Evolutionary conservation across 345 rosid species (phyloP).

Genomic region (Draba incana): DNA sequence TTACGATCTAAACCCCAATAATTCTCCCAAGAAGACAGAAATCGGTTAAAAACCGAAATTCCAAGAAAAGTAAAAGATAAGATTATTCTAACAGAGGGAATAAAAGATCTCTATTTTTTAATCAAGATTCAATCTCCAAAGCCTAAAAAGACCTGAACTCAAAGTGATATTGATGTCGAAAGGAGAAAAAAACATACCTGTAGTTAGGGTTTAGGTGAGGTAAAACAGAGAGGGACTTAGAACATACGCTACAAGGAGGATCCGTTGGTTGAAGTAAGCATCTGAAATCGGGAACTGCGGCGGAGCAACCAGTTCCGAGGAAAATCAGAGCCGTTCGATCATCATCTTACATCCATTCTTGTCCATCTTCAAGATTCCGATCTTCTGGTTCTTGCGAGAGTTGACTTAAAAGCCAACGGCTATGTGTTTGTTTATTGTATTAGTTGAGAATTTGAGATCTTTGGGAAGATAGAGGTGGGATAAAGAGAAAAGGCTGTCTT

Average conservation of each 20-base stretch:
- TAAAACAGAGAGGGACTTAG: conserved; percentile 60
- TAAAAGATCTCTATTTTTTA: conserved; percentile 1
- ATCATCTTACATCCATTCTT: conserved; percentile 22
- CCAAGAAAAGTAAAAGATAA: background rate
- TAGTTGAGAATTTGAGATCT: conserved; percentile 26
- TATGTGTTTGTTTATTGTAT: conserved; percentile 27
- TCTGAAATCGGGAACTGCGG: conserved; percentile 82
- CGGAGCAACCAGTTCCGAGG: conserved; percentile 96
- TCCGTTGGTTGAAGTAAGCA: conserved; percentile 90
- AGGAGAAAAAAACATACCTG: conserved; percentile 49
- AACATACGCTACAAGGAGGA: conserved; percentile 88
- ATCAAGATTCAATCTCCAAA: conserved; percentile 1
- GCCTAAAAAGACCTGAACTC: background rate
- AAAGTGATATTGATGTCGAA: background rate
- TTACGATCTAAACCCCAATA: background rate
- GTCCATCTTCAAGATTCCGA: conserved; percentile 19
- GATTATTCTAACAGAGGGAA: background rate
- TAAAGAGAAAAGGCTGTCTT: conserved; percentile 3
- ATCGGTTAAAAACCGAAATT: background rate
- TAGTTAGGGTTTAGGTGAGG: conserved; percentile 86
- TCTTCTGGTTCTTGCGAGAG: conserved; percentile 7
- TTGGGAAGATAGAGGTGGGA: background rate
- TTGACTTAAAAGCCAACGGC: conserved; percentile 37
- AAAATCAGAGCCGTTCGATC: conserved; percentile 73
- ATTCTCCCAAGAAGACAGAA: background rate